Evolutionary conservation across 805 yeast genomes (phyloP).

Genomic region (Candida hispaniensis): DNA sequence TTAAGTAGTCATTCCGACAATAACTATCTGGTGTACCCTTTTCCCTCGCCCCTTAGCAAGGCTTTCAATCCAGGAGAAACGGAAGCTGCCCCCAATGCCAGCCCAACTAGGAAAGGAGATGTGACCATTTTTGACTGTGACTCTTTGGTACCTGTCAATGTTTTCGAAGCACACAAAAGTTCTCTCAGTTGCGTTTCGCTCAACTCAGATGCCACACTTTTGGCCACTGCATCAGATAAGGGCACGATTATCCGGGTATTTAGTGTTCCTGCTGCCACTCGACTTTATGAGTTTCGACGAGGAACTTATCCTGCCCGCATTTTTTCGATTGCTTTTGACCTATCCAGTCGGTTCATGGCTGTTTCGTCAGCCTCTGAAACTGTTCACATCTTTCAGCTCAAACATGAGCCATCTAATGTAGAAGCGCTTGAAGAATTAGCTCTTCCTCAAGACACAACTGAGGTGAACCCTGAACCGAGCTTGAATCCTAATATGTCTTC

Average conservation of each 20-base stretch:
- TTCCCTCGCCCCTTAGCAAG: slow-evolving; percentile 30
- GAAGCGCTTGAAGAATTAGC: slow-evolving; percentile 12
- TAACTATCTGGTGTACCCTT: slow-evolving; percentile 46
- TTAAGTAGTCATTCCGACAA: slow-evolving; percentile 34
- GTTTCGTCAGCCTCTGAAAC: slow-evolving; percentile 87
- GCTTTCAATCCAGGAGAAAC: slow-evolving; percentile 19
- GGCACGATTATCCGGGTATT: slow-evolving; percentile 88
- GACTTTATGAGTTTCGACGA: slow-evolving; percentile 63
- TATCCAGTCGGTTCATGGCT: slow-evolving; percentile 57
- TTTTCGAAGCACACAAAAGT: slow-evolving; percentile 77
- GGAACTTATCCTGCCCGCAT: slow-evolving; percentile 81
- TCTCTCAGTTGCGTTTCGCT: slow-evolving; percentile 58
- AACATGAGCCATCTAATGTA: slow-evolving; percentile 14
- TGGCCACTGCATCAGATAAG: slow-evolving; percentile 82
- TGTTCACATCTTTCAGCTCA: slow-evolving; percentile 74
- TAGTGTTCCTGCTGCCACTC: slow-evolving; percentile 43
- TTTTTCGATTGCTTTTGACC: slow-evolving; percentile 63
- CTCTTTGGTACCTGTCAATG: slow-evolving; percentile 62
- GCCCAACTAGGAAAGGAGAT: slow-evolving; percentile 38
- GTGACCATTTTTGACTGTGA: slow-evolving; percentile 72
- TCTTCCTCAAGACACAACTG: slow-evolving; percentile 5
- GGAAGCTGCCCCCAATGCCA: slow-evolving; percentile 13
- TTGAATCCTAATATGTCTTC: slow-evolving; percentile 19
- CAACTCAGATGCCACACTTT: slow-evolving; percentile 62
- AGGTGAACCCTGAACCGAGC: slow-evolving; percentile 2